phyloP scores from a whole-genome alignment of 495 filamentous ascomycete species.

The Jackrogersella multiformis region DNA sequence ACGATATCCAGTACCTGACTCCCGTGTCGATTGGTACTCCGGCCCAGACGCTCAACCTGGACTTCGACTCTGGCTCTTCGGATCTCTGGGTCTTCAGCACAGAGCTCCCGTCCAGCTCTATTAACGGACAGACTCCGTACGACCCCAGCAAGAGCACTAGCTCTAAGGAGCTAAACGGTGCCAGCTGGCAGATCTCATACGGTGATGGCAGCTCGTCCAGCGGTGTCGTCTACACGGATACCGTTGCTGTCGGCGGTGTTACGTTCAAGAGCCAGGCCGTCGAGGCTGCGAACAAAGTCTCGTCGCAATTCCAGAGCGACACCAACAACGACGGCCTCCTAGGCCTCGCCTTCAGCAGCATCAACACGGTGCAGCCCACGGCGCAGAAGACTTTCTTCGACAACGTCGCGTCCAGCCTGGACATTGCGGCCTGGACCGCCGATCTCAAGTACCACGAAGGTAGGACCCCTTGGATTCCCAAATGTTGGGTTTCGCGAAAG shows the following conservation, averaged over 20 bases:
- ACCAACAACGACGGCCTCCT: constrained; percentile 72
- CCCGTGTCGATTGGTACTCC: constrained; percentile 67
- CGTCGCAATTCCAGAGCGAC: constrained; percentile 65
- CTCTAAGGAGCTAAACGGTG: constrained; percentile 58
- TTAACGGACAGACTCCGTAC: constrained; percentile 64
- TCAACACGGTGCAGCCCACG: constrained; percentile 73
- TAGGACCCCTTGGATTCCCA: constrained; percentile 11
- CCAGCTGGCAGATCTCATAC: constrained; percentile 72
- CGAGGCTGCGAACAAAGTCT: constrained; percentile 71
- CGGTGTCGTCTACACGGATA: constrained; percentile 74
- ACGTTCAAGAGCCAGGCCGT: constrained; percentile 70
- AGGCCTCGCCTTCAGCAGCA: constrained; percentile 72
- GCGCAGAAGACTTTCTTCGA: constrained; percentile 75
- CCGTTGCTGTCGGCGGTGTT: constrained; percentile 70
- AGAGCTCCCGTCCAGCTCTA: constrained; percentile 53
- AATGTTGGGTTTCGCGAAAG: not conserved
- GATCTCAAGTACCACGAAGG: constrained; percentile 67
- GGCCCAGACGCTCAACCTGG: constrained; percentile 65
- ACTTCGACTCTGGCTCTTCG: constrained; percentile 76
- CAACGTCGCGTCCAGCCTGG: constrained; percentile 66
- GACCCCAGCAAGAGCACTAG: constrained; percentile 55
- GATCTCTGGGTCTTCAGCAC: constrained; percentile 66
- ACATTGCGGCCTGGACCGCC: constrained; percentile 71
- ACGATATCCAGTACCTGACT: constrained; percentile 70
- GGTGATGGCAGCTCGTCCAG: constrained; percentile 72